These are phyloP conservation scores for Sclerotinia sclerotiorum DNA, from an alignment of 2,329 filamentous ascomycete genomes.

Conservation along the genomic window DNA sequence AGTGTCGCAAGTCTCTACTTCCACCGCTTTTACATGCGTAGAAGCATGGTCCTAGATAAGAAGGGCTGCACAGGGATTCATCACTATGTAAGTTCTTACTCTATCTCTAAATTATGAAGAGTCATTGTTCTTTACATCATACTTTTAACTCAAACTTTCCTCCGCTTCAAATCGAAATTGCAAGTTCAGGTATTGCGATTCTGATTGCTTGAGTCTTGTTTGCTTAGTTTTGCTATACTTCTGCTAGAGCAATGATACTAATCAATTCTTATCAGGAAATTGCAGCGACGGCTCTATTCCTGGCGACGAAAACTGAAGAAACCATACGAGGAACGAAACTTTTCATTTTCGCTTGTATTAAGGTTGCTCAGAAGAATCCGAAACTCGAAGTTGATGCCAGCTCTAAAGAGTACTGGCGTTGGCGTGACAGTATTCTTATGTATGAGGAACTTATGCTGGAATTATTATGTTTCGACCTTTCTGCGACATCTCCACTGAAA, in stretches of 20 bases:
- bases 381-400: conserved; percentile 92
- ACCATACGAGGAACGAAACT: conserved; percentile 96
- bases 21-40: conserved; percentile 93
- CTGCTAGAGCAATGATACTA: conserved; percentile 12
- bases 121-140: not conserved
- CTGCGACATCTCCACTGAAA: conserved; percentile 84
- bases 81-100: conserved; percentile 70
- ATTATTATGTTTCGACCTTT: conserved; percentile 88
- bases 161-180: conserved; percentile 21
- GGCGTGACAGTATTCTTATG: conserved; percentile 89
- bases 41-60: conserved; percentile 73
- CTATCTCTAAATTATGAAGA: conserved; percentile 1
- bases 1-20: conserved; percentile 93
- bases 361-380: conserved; percentile 91
- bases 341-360: conserved; percentile 87
- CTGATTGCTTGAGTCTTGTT: not conserved
- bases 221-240: not conserved
- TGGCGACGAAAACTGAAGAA: conserved; percentile 96
- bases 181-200: not conserved
- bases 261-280: conserved; percentile 57
- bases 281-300: conserved; percentile 85
- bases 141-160: conserved; percentile 22
- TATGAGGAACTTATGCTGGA: conserved; percentile 94
- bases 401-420: conserved; percentile 97
- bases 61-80: conserved; percentile 64